Evolutionary conservation across 768 basidiomycete genomes (phyloP), one percentile per base, ranked within the genome.

Genomic region (Kwoniella dendrophila): DNA sequence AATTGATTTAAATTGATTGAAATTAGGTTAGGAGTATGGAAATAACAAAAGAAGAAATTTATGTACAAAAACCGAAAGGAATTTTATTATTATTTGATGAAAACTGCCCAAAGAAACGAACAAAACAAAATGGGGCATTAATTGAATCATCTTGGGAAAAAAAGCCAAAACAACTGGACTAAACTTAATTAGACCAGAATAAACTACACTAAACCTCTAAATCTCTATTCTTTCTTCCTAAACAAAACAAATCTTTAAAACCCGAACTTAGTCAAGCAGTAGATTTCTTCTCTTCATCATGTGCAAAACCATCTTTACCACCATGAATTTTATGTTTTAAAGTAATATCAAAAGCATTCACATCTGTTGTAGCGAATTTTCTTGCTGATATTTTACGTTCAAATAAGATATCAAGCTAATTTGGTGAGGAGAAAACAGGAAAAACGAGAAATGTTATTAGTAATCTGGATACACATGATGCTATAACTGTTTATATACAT

Each of bases 371-470:
- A 16, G 59, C 54, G 73, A 80, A 80, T 52, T 73, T 68, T 61
- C 78, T 69, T 14, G 78, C 80, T 4, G 78, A 63, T 16, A 81
- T 67, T 4, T 62, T 50, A 40, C 76, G 53, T 60, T 80, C 78
- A 62, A 82, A 82, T 38, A 82, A 70, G 30, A 81, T 45, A 64
- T 81, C 80, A 51, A 82, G 60, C 53, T 59, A 29, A 11, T n/a
- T 12, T n/a, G n/a, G n/a, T n/a, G n/a, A n/a, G n/a, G n/a, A n/a
- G n/a, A n/a, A n/a, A 32, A 51, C 27, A 30, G 8, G 36, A 38
- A 38, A 18, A 38, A 38, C 18, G 36, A 38, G 36, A 38, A 38
- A 8, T 8, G 34, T 36, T 36, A 36, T 49, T 32, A n/a, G n/a
- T n/a, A n/a, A n/a, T n/a, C n/a, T n/a, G n/a, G n/a, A n/a, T n/a